phyloP scores from a whole-genome alignment of 805 yeast species.

The Kregervanrija delftensis region DNA sequence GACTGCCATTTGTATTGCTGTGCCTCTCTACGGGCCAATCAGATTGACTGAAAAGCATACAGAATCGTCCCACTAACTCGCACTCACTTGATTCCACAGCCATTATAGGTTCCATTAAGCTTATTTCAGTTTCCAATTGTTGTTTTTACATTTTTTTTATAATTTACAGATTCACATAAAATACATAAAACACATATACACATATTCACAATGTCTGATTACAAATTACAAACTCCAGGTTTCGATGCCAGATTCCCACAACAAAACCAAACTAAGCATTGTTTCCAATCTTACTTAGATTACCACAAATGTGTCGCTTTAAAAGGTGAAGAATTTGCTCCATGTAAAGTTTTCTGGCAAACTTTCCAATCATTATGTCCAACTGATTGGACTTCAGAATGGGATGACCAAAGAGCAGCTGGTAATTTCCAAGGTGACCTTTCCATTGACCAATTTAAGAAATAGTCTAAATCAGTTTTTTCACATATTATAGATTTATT shows the following conservation, averaged over 20 bases:
- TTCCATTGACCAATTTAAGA: conserved; percentile 27
- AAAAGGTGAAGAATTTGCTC: conserved; percentile 97
- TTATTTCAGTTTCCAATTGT: background rate
- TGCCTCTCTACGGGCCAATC: no score
- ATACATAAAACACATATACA: background rate
- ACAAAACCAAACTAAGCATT: conserved; percentile 96
- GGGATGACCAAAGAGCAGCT: conserved; percentile 76
- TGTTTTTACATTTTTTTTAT: background rate
- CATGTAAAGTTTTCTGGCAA: conserved; percentile 91
- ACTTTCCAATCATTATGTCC: conserved; percentile 87
- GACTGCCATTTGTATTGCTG: no score
- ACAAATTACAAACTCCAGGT: conserved; percentile 56
- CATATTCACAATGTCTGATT: conserved; percentile 28
- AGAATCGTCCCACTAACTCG: background rate
- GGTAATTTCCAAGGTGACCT: conserved; percentile 36
- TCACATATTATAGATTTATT: background rate
- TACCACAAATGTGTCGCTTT: conserved; percentile 95
- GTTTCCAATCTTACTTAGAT: conserved; percentile 97
- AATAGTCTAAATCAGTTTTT: background rate
- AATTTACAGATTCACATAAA: background rate
- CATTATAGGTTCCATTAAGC: background rate
- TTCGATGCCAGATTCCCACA: conserved; percentile 95
- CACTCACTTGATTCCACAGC: background rate
- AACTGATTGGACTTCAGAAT: conserved; percentile 73
- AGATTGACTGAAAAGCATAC: background rate